Evolutionary conservation across 2,329 filamentous ascomycete species (phyloP).

Genomic region (Penicillium hesseltinei): DNA sequence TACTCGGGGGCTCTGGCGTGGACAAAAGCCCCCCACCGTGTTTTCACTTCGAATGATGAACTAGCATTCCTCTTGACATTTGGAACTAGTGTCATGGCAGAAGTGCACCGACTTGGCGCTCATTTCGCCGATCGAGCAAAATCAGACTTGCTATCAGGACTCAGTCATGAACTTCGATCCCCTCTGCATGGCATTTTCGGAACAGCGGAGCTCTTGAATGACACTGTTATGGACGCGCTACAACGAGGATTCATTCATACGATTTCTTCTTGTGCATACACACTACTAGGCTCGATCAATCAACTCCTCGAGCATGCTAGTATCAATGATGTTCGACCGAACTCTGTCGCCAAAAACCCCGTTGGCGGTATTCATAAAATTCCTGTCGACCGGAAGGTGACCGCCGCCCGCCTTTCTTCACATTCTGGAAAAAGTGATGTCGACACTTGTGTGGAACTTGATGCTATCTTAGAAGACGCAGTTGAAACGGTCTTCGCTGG

Average conservation of each 20-base stretch:
- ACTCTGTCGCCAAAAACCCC: background rate
- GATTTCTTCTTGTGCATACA: conserved; percentile 40
- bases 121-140: conserved; percentile 29
- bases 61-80: conserved; percentile 25
- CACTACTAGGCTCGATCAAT: conserved; percentile 41
- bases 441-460: conserved; percentile 12
- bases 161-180: conserved; percentile 33
- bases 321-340: conserved; percentile 19
- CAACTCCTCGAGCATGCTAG: conserved; percentile 30
- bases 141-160: conserved; percentile 29
- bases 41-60: conserved; percentile 21
- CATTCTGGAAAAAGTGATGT: background rate
- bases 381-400: background rate
- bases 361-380: background rate
- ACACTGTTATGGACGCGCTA: conserved; percentile 20
- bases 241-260: conserved; percentile 29
- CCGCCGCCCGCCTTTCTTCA: background rate
- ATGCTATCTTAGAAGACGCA: conserved; percentile 11
- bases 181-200: conserved; percentile 35
- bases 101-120: conserved; percentile 24
- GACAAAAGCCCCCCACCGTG: conserved; percentile 19
- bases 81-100: conserved; percentile 28
- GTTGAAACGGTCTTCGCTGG: conserved; percentile 19
- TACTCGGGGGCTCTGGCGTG: conserved; percentile 24
- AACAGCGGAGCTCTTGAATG: conserved; percentile 25